Evolutionary conservation across 805 yeast species (phyloP).

Genomic region (Zygotorulaspora sp.): DNA sequence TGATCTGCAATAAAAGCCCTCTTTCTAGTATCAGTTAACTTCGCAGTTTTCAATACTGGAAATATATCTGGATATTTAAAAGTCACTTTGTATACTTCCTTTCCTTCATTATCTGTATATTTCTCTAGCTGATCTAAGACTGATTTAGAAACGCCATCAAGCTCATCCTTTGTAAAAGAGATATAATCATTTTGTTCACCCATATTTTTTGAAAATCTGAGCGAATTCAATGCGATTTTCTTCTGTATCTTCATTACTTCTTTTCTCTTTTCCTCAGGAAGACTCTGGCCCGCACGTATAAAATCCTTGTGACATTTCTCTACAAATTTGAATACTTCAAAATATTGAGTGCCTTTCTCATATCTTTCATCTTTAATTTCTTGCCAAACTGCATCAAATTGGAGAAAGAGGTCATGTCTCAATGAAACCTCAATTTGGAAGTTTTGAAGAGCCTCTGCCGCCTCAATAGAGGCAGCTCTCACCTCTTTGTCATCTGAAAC

Average conservation of each 20-base stretch:
- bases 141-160: conserved; percentile 69
- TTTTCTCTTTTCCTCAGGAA: conserved; percentile 51
- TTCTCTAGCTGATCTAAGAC: conserved; percentile 54
- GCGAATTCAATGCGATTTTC: conserved; percentile 51
- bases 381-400: conserved; percentile 50
- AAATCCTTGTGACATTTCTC: conserved; percentile 54
- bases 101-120: conserved; percentile 37
- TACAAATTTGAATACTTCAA: conserved; percentile 54
- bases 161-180: conserved; percentile 56
- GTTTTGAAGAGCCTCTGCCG: conserved; percentile 54
- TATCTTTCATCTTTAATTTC: conserved; percentile 30
- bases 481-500: conserved; percentile 61
- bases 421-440: conserved; percentile 58
- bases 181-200: conserved; percentile 67
- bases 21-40: conserved; percentile 58
- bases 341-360: conserved; percentile 28
- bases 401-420: conserved; percentile 62
- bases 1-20: conserved; percentile 63
- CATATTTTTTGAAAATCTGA: conserved; percentile 58
- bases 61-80: conserved; percentile 76
- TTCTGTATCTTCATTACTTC: conserved; percentile 55
- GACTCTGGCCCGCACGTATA: conserved; percentile 64
- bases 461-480: conserved; percentile 65
- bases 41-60: conserved; percentile 74
- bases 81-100: conserved; percentile 54